These are phyloP conservation scores for Picea abies DNA, from an alignment of 83 land plant species.

Conservation along the genomic window DNA sequence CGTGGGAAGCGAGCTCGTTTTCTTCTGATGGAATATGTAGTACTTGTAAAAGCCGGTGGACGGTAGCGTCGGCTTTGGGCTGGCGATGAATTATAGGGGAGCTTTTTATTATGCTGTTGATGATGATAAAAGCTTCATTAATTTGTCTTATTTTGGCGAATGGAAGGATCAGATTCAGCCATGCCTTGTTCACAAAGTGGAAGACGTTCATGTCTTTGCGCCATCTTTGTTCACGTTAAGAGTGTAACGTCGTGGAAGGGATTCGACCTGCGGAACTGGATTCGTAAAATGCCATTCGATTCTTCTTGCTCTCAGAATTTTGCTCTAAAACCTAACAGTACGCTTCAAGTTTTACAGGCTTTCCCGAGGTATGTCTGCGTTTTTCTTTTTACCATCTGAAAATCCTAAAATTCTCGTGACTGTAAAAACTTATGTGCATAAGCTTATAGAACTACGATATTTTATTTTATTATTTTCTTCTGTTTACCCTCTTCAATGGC, in stretches of 20 bases:
- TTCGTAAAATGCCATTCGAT: background rate
- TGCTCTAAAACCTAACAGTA: background rate
- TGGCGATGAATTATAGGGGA: background rate
- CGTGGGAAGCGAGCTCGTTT: background rate
- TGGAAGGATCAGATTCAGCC: background rate
- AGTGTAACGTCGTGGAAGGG: background rate
- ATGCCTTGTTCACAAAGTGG: too few species aligned
- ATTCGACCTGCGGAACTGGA: background rate
- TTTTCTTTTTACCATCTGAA: background rate
- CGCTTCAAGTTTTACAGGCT: background rate
- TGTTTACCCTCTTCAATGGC: background rate
- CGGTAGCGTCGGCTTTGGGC: background rate
- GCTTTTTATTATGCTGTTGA: background rate
- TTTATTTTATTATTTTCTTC: background rate
- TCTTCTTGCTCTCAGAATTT: background rate
- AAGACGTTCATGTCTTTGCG: too few species aligned
- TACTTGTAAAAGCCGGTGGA: background rate
- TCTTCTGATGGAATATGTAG: conserved; percentile 1
- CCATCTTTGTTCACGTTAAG: background rate
- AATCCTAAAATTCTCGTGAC: background rate
- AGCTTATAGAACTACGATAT: background rate
- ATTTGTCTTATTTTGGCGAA: conserved; percentile 3
- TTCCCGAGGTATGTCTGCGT: background rate
- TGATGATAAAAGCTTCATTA: conserved; percentile 1
- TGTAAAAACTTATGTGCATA: background rate